Evolutionary conservation across 768 basidiomycete species (phyloP), one percentile per base, ranked within the genome.

Genomic region (Trametes maxima): DNA sequence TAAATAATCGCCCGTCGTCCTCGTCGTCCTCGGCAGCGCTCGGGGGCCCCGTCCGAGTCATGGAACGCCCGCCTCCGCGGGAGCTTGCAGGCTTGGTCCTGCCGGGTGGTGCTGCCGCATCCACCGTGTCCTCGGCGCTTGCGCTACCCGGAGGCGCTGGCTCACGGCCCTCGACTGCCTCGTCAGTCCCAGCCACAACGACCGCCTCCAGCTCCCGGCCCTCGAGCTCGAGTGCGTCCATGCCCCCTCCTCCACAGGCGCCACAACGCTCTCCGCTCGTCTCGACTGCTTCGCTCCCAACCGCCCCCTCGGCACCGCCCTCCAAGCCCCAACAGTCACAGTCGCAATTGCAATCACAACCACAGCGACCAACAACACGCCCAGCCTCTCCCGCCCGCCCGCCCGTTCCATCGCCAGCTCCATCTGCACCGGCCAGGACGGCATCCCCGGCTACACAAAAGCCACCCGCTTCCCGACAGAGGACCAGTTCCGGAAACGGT

Each of bases 181-280:
- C 65, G 47, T 54, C 63, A 44, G 51, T 57, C 57, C 50, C 53
- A 21, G 28, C 60, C n/a, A 19, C 52, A 56, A 35, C 55, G 48
- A 14, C 62, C 59, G 35, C 43, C 33, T 39, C 49, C 16, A 43
- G 54, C 19, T 57, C 59, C 5, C 59, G 51, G 47, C 55, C 59
- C 21, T 36, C 54, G 11, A 48, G 54, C 40, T 6, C 39, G 16
- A n/a, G 21, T 36, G 48, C 55, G 35, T 37, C 59, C 44, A 61
- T 61, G 60, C 60, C 60, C 22, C 60, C 66, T 24, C 67, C 61
- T 33, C 63, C 60, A 61, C 67, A 51, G 36, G 47, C 57, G 56
- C 57, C 63, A 19, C 59, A 62, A 35, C 65, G 65, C 61, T 67
- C 67, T 16, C 62, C 62, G 13, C 45, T 52, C 12, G 52, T 58